Base-by-base conservation (phyloP, 2,329 filamentous ascomycete species). In the Ceratocystis lukuohia region DNA sequence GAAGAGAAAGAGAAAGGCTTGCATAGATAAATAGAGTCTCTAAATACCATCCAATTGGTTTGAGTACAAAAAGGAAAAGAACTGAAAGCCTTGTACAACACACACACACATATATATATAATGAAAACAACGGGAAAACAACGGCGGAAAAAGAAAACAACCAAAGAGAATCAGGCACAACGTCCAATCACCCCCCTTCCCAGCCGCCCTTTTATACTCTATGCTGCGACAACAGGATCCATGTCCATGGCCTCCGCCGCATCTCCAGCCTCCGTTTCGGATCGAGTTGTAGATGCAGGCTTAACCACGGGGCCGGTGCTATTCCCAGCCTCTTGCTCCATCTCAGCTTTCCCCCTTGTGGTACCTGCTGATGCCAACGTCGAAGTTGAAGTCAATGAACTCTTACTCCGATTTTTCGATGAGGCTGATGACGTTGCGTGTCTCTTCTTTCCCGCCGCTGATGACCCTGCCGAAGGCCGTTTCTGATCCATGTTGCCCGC, bases 161-260 rank as follows among this genome's bases (percentile, higher is more conserved):
- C 17, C 62, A 46, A 46, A 33, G 28, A 37, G 25, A 20, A 15
- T 45, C 30, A 33, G 12, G 2, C 50, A 20, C 20, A 66, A 28
- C 2, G n/a, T 1, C 20, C 1, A 20, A 50, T 50, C 46, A 50
- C 22, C 5, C 22, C 53, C 53, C 22, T 33, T 33, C 30, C 30
- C 30, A 33, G 30, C 30, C 30, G 6, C 30, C 53, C 53, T 57
- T n/a, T 25, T 57, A 5, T 15, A 25, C 20, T 30, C 20, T 22
- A 57, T 57, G 53, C 53, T 30, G 53, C 53, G 15, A 28, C 22
- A 15, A 57, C 53, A 30, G 53, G 53, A 15, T 66, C 61, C 48
- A 62, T 28, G 41, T 65, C 65, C 41, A 63, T 57, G 10, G 65
- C 22, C n/a, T 64, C 65, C 15, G 45, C 65, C 20, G 46, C 48